A percentile compares a stretch with the other conserved stretches of the same genome.
phyloP scores from a whole-genome alignment of 1,139 yeast genomes.

The Yamadazyma atlantica region DNA sequence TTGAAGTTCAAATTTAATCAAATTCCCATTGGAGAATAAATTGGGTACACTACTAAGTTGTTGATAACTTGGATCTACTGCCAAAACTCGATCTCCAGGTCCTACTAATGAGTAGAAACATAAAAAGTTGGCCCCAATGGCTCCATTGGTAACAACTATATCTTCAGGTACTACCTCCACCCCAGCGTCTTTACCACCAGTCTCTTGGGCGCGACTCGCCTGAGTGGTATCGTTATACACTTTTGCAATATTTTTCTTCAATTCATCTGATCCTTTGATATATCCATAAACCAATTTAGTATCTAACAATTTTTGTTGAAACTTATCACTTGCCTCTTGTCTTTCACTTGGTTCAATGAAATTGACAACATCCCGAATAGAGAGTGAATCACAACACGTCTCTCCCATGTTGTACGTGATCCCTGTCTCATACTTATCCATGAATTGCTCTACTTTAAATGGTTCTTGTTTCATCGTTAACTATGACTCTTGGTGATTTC shows the following conservation, averaged over 20 bases:
- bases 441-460: conserved; percentile 57
- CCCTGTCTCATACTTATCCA: conserved; percentile 50
- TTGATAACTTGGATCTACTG: conserved; percentile 53
- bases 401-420: conserved; percentile 50
- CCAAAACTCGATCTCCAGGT: conserved; percentile 50
- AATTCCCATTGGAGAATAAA: conserved; percentile 40
- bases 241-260: conserved; percentile 39
- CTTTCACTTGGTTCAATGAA: conserved; percentile 21
- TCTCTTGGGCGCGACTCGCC: no score
- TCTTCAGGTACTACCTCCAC: no score
- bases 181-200: no score
- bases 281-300: conserved; percentile 46
- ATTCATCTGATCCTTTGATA: conserved; percentile 45
- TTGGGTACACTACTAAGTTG: conserved; percentile 52
- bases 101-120: conserved; percentile 46
- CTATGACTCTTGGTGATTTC: no score
- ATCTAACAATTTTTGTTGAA: conserved; percentile 9
- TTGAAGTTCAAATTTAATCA: conserved; percentile 33
- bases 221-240: no score
- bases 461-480: conserved; percentile 43
- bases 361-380: conserved; percentile 36
- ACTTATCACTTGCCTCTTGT: conserved; percentile 1
- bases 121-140: conserved; percentile 58
- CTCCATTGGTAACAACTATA: conserved; percentile 55
- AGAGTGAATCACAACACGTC: conserved; percentile 51